These are phyloP conservation scores for Rheum nobile DNA, from an alignment of 148 eudicot genomes.

Conservation along the genomic window DNA sequence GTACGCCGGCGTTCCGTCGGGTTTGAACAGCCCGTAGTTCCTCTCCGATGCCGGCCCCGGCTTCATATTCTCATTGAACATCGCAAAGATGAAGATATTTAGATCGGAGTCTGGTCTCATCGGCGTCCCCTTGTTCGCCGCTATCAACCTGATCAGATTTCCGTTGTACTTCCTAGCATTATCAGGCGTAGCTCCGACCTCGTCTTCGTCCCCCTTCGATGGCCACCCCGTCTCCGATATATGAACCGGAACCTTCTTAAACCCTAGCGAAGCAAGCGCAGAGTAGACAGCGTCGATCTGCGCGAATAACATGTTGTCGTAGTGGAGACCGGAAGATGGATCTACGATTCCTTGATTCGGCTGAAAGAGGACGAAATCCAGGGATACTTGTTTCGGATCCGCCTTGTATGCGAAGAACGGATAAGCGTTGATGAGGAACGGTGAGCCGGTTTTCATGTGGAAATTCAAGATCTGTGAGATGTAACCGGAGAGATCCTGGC, in stretches of 20 bases:
- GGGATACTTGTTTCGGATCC: conserved; percentile 3
- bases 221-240: conserved; percentile 17
- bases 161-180: conserved; percentile 18
- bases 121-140: conserved; percentile 23
- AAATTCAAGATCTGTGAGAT: conserved; percentile 1
- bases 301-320: conserved; percentile 14
- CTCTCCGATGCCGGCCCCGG: conserved; percentile 15
- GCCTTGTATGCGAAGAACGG: conserved; percentile 15
- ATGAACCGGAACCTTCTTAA: background rate
- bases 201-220: conserved; percentile 13
- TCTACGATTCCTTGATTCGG: conserved; percentile 13
- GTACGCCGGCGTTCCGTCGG: conserved; percentile 41
- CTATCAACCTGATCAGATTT: conserved; percentile 2
- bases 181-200: conserved; percentile 12
- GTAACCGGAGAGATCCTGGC: conserved; percentile 4
- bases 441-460: conserved; percentile 8
- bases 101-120: conserved; percentile 7
- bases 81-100: conserved; percentile 8
- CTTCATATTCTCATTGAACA: conserved; percentile 17
- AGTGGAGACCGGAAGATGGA: conserved; percentile 9
- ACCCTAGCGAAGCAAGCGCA: conserved; percentile 7
- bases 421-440: conserved; percentile 14
- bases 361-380: conserved; percentile 12
- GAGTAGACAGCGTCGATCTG: conserved; percentile 18
- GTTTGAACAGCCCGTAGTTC: conserved; percentile 12